These are phyloP conservation scores for Calonectria leucothoes DNA, from an alignment of 2,329 filamentous ascomycete species.

Conservation along the genomic window DNA sequence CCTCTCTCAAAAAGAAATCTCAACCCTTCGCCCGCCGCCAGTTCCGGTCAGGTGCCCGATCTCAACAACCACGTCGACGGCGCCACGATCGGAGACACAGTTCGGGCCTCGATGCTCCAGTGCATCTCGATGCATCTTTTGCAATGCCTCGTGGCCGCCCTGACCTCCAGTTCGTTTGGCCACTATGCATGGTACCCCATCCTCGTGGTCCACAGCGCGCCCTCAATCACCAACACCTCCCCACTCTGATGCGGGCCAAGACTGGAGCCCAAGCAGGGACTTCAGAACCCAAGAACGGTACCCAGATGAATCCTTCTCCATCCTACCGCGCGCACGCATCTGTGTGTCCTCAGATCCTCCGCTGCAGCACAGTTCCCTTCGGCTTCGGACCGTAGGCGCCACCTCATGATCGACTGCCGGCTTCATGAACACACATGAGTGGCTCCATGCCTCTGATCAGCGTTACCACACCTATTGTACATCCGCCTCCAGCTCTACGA, in stretches of 20 bases:
- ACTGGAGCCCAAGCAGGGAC: neutral
- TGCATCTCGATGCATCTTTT: conserved; percentile 7
- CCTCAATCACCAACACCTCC: conserved; percentile 13
- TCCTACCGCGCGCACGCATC: neutral
- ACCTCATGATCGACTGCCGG: conserved; percentile 8
- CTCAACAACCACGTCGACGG: neutral
- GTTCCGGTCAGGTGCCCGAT: conserved; percentile 16
- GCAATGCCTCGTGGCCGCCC: conserved; percentile 21
- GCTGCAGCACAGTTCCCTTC: neutral
- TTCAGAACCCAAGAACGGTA: neutral
- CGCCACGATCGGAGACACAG: conserved; percentile 32
- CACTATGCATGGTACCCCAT: conserved; percentile 1
- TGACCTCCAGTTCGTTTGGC: conserved; percentile 25
- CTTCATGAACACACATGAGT: conserved; percentile 2
- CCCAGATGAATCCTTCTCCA: neutral
- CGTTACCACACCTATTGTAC: neutral
- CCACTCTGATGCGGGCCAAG: conserved; percentile 15
- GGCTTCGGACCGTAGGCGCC: conserved; percentile 1
- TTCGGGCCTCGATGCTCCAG: neutral
- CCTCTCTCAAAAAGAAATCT: conserved; percentile 4
- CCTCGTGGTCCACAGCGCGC: neutral
- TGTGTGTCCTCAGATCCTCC: neutral
- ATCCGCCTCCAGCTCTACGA: neutral
- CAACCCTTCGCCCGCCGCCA: neutral
- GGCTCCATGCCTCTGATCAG: neutral